Evolutionary conservation across 108 stramenopile species (phyloP), one percentile per base, ranked within the genome.

Genomic region (Parmales sp.): DNA sequence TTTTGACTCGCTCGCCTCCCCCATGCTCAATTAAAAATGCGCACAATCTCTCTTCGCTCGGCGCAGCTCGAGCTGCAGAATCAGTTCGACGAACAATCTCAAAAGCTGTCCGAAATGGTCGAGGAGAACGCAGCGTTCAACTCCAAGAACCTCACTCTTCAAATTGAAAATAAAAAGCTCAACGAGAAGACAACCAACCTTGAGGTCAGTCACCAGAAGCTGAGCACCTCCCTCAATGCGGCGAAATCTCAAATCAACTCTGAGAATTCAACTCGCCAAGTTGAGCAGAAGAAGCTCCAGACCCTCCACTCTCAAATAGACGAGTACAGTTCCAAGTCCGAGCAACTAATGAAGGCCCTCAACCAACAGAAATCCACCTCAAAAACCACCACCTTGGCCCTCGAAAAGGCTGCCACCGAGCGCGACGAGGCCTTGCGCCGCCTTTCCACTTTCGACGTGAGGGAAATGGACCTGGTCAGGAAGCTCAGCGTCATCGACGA

Each of bases 401-500:
- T 60, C 31, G 20, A 11, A 1, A 16, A 11, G 3, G 54, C 54
- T 34, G 31, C 36, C 28, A 60, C 29, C 31, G 54, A 60, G 29
- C 29, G 36, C 31, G 20, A 60, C 29, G 54, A 28, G 31, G 54
- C 54, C 4, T 13, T 60, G 26, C 31, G 36, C 7, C 4, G 54
- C 9, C 31, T 60, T 34, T 13, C 31, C 13, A 73, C 39, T 45
- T 91, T 86, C 48, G 78, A 85, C 72, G 68, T 75, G 44, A 75
- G 84, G 25, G 91, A 92, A 63, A 51, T 66, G 13, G 83, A 86
- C 25, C 79, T 90, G 7, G 65, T 78, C 22, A 22, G 67, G 6
- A 74, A 88, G 45, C 83, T 86, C 8, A 70, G 51, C 20, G 76
- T 82, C 28, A 76, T 85, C 49, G 83, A 88, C 68, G 83, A 80